These are phyloP conservation scores for Fusarium sp. DNA, from an alignment of 2,329 filamentous ascomycete genomes.

Conservation along the genomic window DNA sequence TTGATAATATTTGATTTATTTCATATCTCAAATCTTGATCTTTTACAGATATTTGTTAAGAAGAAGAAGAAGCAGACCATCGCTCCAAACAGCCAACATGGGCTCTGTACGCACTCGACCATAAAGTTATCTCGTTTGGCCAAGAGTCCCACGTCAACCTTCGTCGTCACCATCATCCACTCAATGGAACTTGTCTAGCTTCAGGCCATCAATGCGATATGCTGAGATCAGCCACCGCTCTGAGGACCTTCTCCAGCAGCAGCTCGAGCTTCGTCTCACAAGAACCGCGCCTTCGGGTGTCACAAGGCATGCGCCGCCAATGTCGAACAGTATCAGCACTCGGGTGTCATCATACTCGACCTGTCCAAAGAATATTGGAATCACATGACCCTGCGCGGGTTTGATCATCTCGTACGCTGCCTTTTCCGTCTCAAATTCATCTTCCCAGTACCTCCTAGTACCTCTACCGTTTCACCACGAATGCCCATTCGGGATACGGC, in stretches of 20 bases:
- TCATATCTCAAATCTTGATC: too few species aligned
- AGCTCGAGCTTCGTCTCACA: not conserved
- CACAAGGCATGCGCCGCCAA: not conserved
- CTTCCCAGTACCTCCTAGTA: not conserved
- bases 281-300: not conserved
- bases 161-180: not conserved
- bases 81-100: not conserved
- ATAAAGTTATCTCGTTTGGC: not conserved
- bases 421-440: not conserved
- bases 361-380: not conserved
- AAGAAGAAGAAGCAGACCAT: not conserved
- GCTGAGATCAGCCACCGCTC: too few species aligned
- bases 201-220: not conserved
- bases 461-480: not conserved
- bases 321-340: not conserved
- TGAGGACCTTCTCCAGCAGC: not conserved
- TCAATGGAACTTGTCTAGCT: not conserved
- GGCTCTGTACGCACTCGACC: not conserved
- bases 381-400: not conserved
- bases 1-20: too few species aligned
- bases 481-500: not conserved
- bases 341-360: slow-evolving; percentile 3
- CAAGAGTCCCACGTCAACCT: not conserved
- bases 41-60: not conserved
- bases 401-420: not conserved